These are phyloP conservation scores for Acanthochlamys bracteata DNA, from an alignment of 106 monocot species.

Conservation along the genomic window DNA sequence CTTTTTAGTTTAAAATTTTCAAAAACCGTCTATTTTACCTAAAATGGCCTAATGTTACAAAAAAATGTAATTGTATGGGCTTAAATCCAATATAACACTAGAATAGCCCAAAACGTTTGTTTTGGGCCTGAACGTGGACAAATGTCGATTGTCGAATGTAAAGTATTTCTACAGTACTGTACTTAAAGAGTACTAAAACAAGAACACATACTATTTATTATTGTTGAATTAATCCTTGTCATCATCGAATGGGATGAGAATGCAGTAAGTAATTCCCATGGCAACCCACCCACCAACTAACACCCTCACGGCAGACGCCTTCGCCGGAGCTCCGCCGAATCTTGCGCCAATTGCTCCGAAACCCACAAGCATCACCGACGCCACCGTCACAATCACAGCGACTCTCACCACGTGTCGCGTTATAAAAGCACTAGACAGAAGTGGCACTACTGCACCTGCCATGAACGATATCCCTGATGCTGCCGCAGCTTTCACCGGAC, in stretches of 20 bases:
- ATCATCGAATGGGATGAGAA: background rate
- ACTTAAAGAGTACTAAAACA: background rate
- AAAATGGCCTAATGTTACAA: too few relatives aligned
- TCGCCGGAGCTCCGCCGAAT: conserved; percentile 1
- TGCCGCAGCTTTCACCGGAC: conserved; percentile 19
- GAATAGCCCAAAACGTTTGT: too few relatives aligned
- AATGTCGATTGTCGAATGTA: too few relatives aligned
- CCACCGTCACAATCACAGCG: background rate
- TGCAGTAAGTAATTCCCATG: conserved; percentile 4
- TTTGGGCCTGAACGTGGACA: too few relatives aligned
- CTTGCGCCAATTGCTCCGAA: conserved; percentile 1
- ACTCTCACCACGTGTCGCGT: background rate
- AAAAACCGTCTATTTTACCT: too few relatives aligned
- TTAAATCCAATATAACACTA: too few relatives aligned
- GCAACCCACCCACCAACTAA: conserved; percentile 11
- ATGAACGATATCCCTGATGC: conserved; percentile 19
- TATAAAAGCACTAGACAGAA: conserved; percentile 10
- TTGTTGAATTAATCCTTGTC: background rate
- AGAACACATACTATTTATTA: too few relatives aligned
- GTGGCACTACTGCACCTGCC: conserved; percentile 15
- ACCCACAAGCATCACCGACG: background rate
- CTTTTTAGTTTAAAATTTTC: too few relatives aligned
- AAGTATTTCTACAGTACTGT: background rate
- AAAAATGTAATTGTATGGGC: too few relatives aligned
- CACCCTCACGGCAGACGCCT: conserved; percentile 6